These are phyloP conservation scores for Aureobasidium sp. DNA, from an alignment of 2,329 filamentous ascomycete species.

Conservation along the genomic window DNA sequence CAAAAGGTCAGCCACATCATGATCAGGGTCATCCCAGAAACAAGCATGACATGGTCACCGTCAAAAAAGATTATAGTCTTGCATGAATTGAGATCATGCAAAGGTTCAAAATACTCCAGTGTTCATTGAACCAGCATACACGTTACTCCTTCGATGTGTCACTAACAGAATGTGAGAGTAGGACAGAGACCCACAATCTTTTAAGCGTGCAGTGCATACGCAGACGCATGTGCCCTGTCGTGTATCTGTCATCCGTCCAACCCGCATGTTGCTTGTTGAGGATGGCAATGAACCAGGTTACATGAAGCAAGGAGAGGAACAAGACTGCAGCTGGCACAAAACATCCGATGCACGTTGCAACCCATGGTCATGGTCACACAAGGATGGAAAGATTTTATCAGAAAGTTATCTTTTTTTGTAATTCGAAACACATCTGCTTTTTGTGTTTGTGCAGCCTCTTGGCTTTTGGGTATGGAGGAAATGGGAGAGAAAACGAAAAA, in stretches of 20 bases:
- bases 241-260: not conserved
- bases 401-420: not conserved
- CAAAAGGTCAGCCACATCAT: not conserved
- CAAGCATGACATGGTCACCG: not conserved
- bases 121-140: not conserved
- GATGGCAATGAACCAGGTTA: not conserved
- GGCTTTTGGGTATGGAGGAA: not conserved
- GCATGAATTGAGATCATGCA: no score
- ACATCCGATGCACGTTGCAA: not conserved
- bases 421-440: conserved; percentile 9
- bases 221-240: no score
- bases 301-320: not conserved
- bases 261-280: not conserved
- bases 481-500: not conserved
- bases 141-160: no score
- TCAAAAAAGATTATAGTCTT: not conserved
- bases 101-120: no score
- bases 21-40: not conserved
- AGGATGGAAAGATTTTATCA: not conserved
- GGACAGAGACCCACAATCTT: not conserved
- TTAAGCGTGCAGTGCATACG: not conserved
- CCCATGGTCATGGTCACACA: not conserved
- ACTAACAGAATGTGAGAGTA: not conserved
- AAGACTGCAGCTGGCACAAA: not conserved
- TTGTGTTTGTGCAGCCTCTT: not conserved